phyloP scores from a whole-genome alignment of 148 eudicot species.

The Rhododendron williamsianum region DNA sequence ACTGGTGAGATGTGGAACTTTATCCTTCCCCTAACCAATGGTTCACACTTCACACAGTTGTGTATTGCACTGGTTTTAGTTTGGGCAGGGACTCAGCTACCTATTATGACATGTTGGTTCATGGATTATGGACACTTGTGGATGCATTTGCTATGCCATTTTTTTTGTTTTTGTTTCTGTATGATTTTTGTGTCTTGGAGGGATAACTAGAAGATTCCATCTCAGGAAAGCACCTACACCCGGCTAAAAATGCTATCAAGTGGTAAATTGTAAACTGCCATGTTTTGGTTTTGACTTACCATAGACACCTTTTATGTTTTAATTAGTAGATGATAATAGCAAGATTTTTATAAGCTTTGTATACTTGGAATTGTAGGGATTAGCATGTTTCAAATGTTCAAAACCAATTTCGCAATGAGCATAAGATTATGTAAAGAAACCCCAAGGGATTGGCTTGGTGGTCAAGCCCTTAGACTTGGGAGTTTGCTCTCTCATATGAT shows the following conservation, averaged over 20 bases:
- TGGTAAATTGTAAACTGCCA: background rate
- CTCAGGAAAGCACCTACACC: background rate
- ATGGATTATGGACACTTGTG: background rate
- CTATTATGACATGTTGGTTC: background rate
- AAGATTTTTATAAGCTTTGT: background rate
- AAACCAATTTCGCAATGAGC: background rate
- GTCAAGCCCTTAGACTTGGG: too few relatives aligned
- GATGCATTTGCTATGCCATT: background rate
- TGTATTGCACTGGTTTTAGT: background rate
- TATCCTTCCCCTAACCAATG: background rate
- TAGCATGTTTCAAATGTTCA: background rate
- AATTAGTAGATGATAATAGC: background rate
- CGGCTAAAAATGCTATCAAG: background rate
- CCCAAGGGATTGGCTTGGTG: background rate
- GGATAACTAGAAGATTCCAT: background rate
- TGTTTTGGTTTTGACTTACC: background rate
- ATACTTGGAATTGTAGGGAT: background rate
- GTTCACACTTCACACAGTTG: background rate
- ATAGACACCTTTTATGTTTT: background rate
- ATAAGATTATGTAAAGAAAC: background rate
- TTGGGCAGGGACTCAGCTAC: background rate
- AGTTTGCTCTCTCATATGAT: too few relatives aligned
- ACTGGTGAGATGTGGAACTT: background rate
- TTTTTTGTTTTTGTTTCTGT: background rate
- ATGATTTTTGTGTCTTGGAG: background rate